Evolutionary conservation across 768 basidiomycete species (phyloP).

Genomic region (Leccinum boreale): DNA sequence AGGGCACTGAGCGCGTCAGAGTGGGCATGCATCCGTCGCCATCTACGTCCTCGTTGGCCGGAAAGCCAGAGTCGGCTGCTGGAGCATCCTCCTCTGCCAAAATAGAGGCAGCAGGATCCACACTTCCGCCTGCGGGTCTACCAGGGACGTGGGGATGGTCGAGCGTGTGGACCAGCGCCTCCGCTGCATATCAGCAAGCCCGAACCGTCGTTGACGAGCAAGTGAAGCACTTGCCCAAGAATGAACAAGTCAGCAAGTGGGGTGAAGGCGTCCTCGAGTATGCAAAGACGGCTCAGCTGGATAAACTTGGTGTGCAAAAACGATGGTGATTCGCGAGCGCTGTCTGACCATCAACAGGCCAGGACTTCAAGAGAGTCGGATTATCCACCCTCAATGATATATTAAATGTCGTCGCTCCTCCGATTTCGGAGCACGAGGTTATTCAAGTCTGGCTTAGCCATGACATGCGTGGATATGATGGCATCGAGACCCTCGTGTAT

Average conservation of each 20-base stretch:
- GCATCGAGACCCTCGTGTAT: conserved; percentile 92
- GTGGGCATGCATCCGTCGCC: conserved; percentile 48
- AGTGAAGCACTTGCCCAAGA: conserved; percentile 82
- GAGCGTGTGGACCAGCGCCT: conserved; percentile 84
- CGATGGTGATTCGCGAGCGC: neutral
- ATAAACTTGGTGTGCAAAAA: conserved; percentile 74
- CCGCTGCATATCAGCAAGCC: conserved; percentile 84
- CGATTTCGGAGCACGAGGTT: conserved; percentile 97
- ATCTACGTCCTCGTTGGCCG: conserved; percentile 42
- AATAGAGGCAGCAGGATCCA: conserved; percentile 11
- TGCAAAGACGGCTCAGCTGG: conserved; percentile 85
- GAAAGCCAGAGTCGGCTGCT: conserved; percentile 27
- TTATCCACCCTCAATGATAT: conserved; percentile 88
- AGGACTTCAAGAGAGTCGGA: conserved; percentile 87
- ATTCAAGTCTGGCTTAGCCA: conserved; percentile 95
- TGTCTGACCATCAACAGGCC: conserved; percentile 46
- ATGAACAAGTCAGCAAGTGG: conserved; percentile 88
- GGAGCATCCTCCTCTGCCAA: conserved; percentile 24
- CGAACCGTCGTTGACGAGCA: conserved; percentile 88
- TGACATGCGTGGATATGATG: conserved; percentile 96
- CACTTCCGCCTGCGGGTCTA: conserved; percentile 6
- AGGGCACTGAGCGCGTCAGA: conserved; percentile 74
- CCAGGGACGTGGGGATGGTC: conserved; percentile 75
- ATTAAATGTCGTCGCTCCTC: conserved; percentile 94
- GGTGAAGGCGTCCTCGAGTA: conserved; percentile 82